A percentile compares a stretch with the other conserved stretches of the same genome.
Evolutionary conservation across 2,329 filamentous ascomycete genomes (phyloP).

Genomic region (Parafenestella ontariensis): DNA sequence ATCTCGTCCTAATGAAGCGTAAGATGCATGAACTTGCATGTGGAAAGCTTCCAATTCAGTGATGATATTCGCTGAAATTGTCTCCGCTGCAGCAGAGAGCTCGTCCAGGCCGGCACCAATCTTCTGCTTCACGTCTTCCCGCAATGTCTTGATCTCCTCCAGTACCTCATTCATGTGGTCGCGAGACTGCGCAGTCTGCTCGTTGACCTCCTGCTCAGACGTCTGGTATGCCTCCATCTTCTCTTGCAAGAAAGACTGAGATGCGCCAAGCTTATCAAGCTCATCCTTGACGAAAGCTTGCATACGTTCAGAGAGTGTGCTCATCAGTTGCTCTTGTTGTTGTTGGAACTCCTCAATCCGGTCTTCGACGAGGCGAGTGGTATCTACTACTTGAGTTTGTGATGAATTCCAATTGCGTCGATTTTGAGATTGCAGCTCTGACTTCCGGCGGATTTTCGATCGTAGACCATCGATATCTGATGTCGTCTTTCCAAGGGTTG

Average conservation of each 20-base stretch:
- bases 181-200: slow-evolving; percentile 72
- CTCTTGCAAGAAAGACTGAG: slow-evolving; percentile 73
- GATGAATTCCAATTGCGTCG: slow-evolving; percentile 79
- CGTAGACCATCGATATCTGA: slow-evolving; percentile 81
- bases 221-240: slow-evolving; percentile 72
- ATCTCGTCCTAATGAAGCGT: slow-evolving; percentile 81
- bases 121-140: slow-evolving; percentile 84
- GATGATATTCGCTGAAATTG: slow-evolving; percentile 88
- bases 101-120: slow-evolving; percentile 85
- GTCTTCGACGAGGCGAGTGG: slow-evolving; percentile 78
- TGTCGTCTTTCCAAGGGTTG: slow-evolving; percentile 78
- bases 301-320: slow-evolving; percentile 73
- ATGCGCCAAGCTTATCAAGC: slow-evolving; percentile 71
- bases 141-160: slow-evolving; percentile 88
- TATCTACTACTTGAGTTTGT: slow-evolving; percentile 75
- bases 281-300: slow-evolving; percentile 78
- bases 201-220: slow-evolving; percentile 72
- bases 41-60: slow-evolving; percentile 87
- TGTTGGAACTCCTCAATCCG: slow-evolving; percentile 75
- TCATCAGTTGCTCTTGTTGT: slow-evolving; percentile 75
- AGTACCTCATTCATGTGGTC: slow-evolving; percentile 90
- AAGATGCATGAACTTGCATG: slow-evolving; percentile 79
- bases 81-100: slow-evolving; percentile 82
- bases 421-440: slow-evolving; percentile 82
- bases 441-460: slow-evolving; percentile 85